Base-by-base conservation (phyloP, 345 rosid genomes). In the Microthlaspi erraticum region DNA sequence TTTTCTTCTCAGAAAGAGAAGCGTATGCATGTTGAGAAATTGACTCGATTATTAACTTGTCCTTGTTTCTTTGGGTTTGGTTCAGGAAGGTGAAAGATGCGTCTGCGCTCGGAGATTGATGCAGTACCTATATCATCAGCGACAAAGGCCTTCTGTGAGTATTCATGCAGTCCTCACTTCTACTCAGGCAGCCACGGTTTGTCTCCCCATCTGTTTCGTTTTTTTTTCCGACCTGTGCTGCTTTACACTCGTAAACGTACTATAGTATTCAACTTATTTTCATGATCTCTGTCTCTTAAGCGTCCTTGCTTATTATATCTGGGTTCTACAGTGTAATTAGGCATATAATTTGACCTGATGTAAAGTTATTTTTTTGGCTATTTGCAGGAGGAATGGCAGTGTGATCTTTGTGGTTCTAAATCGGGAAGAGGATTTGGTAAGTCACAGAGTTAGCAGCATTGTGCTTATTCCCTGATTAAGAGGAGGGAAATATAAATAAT, bases 361-460 rank as follows among this genome's bases (percentile, higher is more conserved):
- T 43, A 18, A n/a, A 43, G 14, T 2, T 18, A 2, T 14, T 51
- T 33, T 23, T n/a, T 43, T 3, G 48, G 41, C 26, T 56, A 1
- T 64, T 78, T 79, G 62, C 83, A 94, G 97, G 99, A 94, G 80
- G 92, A 82, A 23, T 91, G 99, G 99, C 97, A 94, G 64, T 94
- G 99, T 71, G 96, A 94, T 56, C 85, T 94, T 57, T 94, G 97
- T 74, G 85, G 86, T 14, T 86, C 89, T 41, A 91, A 89, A 77
- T 91, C 97, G 55, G 99, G 99, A 75, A 91, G 90, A 83, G 99
- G 99, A 55, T 94, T 94, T 80, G 99, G 99, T 94, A 87, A 86
- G 91, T 62, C 66, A 46, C 6, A 61, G 5, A 41, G 34, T 42
- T 41, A 8, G 20, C 50, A 58, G 37, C 50, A 75, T 17, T 45